phyloP scores from a whole-genome alignment of 179 eudicot species.

The Pouteria campechiana region DNA sequence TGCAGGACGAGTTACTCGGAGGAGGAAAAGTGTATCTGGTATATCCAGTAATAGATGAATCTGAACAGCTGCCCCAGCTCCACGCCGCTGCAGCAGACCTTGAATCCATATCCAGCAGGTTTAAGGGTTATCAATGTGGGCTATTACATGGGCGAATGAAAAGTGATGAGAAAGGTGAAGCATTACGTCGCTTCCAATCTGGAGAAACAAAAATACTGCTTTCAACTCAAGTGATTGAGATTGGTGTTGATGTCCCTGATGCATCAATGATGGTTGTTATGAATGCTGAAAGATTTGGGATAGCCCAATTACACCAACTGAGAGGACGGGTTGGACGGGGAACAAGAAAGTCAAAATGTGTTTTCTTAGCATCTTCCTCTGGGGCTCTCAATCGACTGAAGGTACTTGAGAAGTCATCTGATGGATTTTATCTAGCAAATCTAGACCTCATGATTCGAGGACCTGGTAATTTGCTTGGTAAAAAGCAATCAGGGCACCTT shows the following conservation, averaged over 20 bases:
- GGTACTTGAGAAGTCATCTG: slow-evolving; percentile 63
- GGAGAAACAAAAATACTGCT: slow-evolving; percentile 77
- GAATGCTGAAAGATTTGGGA: slow-evolving; percentile 96
- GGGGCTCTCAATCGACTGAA: slow-evolving; percentile 51
- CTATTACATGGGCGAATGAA: slow-evolving; percentile 83
- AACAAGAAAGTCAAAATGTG: slow-evolving; percentile 65
- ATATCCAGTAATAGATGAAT: slow-evolving; percentile 70
- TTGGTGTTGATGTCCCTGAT: slow-evolving; percentile 92
- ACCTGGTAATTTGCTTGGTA: slow-evolving; percentile 97
- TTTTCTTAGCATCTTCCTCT: slow-evolving; percentile 42
- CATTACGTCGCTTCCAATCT: slow-evolving; percentile 51
- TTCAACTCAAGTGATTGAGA: slow-evolving; percentile 89
- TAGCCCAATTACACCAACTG: slow-evolving; percentile 93
- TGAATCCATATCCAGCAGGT: slow-evolving; percentile 43
- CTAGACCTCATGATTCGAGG: slow-evolving; percentile 86
- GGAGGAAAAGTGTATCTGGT: slow-evolving; percentile 89
- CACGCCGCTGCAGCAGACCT: slow-evolving; percentile 84
- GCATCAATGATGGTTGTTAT: slow-evolving; percentile 98
- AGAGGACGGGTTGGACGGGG: slow-evolving; percentile 97
- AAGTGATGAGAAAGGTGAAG: slow-evolving; percentile 73
- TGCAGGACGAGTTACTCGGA: slow-evolving; percentile 47
- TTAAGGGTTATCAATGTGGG: slow-evolving; percentile 56
- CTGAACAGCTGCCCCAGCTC: slow-evolving; percentile 90
- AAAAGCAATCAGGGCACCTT: slow-evolving; percentile 94
- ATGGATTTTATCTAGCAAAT: slow-evolving; percentile 83